phyloP scores from a whole-genome alignment of 768 basidiomycete species.

The Collybia nuda region DNA sequence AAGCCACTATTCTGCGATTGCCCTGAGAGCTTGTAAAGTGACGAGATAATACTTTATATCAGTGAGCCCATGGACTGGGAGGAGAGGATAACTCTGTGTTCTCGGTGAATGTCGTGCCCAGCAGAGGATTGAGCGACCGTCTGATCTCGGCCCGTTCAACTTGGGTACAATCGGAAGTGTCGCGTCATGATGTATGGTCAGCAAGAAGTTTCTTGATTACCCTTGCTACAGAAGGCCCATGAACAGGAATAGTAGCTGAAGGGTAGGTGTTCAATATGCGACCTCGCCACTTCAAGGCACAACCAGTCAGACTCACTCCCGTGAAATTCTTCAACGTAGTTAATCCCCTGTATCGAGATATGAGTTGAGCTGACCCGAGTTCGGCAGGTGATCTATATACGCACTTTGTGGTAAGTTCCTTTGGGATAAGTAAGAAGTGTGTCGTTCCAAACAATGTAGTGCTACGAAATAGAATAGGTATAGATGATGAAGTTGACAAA shows the following conservation, averaged over 20 bases:
- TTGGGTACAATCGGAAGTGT: no score
- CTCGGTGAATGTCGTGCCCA: no score
- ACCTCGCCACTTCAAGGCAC: not conserved
- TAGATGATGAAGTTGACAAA: not conserved
- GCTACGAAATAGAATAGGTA: slow-evolving; percentile 21
- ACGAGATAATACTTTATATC: no score
- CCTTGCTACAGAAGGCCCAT: slow-evolving; percentile 46
- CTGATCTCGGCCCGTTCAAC: no score
- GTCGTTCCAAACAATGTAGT: slow-evolving; percentile 71
- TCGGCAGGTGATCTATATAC: not conserved
- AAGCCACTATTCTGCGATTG: no score
- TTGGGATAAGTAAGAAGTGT: slow-evolving; percentile 40
- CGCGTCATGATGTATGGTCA: no score
- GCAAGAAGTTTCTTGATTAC: no score
- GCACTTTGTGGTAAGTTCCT: slow-evolving; percentile 28
- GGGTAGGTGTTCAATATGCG: not conserved
- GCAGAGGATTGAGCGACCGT: no score
- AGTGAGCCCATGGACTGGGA: no score
- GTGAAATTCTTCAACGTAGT: slow-evolving; percentile 16
- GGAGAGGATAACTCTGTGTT: no score
- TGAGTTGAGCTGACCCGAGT: no score
- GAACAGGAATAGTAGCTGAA: slow-evolving; percentile 52
- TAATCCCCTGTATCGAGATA: slow-evolving; percentile 15
- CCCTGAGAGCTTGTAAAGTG: no score
- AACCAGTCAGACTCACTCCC: slow-evolving; percentile 15